phyloP scores from a whole-genome alignment of 2,329 filamentous ascomycete genomes.

The Arthroderma sp. region DNA sequence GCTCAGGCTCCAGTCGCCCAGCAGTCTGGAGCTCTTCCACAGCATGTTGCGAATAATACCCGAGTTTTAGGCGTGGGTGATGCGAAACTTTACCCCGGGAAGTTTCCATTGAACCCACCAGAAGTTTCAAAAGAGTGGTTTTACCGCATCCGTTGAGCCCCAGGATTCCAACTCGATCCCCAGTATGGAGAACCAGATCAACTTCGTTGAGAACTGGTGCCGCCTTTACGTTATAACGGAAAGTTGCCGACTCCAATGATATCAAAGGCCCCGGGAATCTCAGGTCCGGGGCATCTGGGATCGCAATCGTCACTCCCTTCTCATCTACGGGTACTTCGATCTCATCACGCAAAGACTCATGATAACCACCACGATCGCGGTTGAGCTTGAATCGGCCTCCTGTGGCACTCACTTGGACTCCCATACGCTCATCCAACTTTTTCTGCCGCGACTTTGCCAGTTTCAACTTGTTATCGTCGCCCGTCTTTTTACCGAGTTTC shows the following conservation, averaged over 20 bases:
- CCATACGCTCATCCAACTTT: constrained; percentile 70
- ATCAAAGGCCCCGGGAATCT: constrained; percentile 63
- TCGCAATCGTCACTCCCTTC: constrained; percentile 42
- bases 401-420: constrained; percentile 56
- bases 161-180: constrained; percentile 60
- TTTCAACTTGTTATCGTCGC: constrained; percentile 75
- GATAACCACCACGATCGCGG: constrained; percentile 53
- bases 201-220: constrained; percentile 47
- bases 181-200: constrained; percentile 55
- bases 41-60: constrained; percentile 69
- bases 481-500: constrained; percentile 59
- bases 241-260: constrained; percentile 56
- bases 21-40: constrained; percentile 54
- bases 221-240: constrained; percentile 43
- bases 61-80: constrained; percentile 57
- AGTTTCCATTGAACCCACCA: constrained; percentile 48
- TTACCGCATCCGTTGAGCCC: constrained; percentile 75
- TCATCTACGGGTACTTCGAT: constrained; percentile 57
- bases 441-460: constrained; percentile 75
- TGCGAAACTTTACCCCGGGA: constrained; percentile 48
- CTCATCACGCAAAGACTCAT: constrained; percentile 46
- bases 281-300: constrained; percentile 55
- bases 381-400: constrained; percentile 73
- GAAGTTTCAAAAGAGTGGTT: constrained; percentile 60
- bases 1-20: constrained; percentile 36